Base-by-base conservation (phyloP, 2,329 filamentous ascomycete species). In the Cryphonectria naterciae region DNA sequence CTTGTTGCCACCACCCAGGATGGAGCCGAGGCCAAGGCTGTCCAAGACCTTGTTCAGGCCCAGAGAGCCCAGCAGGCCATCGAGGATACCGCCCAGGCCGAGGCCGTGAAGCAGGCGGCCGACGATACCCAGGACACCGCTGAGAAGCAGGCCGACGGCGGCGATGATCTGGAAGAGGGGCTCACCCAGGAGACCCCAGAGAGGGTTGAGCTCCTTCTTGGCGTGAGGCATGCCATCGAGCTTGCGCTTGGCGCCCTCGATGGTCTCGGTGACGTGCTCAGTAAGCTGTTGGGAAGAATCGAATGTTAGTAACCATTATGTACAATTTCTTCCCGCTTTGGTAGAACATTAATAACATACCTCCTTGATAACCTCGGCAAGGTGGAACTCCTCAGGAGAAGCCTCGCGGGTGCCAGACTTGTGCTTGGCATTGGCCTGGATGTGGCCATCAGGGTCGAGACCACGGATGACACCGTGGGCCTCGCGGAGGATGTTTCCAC, bases 161-260 rank as follows among this genome's bases (percentile, higher is more conserved):
- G 94, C 93, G 65, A 97, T 87, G 79, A 97, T 97, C 86, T 98
- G 95, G 87, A 94, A 93, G 32, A 97, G 85, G 15, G 95, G 95
- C 85, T 97, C 93, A 49, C 89, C 89, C 19, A 96, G 84, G 65
- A 97, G 85, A 41, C 85, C 89, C 94, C 94, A 97, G 41, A 98
- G 89, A 15, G 95, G 94, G 83, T 95, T 97, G 72, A 97, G 87
- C 85, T 95, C 91, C 87, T 97, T 95, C 91, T 97, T 97, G 60
- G 94, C 95, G 75, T 97, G 92, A 7, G 95, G 94, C 93, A 97
- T 96, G 78, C 93, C 92, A 77, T 92, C 90, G 73, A 97, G 92
- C 85, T 93, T 98, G 84, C 92, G 93, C 89, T 95, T 96, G 37
- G 93, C 92, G 74, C 92, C 91, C 78, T 98, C 94, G 75, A 98